Evolutionary conservation across 805 yeast genomes (phyloP).

Genomic region (Komagataella ulmi): DNA sequence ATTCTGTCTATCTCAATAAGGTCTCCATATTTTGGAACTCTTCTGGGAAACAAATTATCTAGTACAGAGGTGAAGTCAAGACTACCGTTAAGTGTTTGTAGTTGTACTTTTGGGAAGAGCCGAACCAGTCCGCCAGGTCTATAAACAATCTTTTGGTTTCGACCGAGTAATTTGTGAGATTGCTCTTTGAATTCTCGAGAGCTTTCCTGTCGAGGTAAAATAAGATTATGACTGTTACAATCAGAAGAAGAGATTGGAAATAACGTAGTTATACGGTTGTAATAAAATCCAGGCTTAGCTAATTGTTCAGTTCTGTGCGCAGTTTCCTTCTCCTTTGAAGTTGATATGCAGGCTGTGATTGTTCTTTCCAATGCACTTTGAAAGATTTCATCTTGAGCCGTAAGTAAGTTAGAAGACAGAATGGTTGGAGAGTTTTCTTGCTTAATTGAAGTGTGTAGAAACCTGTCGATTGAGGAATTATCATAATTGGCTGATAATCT

Average conservation of each 20-base stretch:
- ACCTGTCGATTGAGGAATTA: not conserved
- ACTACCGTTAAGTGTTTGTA: slow-evolving; percentile 5
- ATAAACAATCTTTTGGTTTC: slow-evolving; percentile 2
- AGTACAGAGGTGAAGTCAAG: slow-evolving; percentile 8
- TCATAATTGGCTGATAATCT: not conserved
- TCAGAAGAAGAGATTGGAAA: not conserved
- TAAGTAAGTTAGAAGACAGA: not conserved
- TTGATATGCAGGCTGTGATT: not conserved
- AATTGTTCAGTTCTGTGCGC: not conserved
- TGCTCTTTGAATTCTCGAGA: not conserved
- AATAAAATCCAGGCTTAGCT: not conserved
- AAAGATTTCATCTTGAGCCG: not conserved
- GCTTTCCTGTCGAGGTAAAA: not conserved
- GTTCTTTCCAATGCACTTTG: not conserved
- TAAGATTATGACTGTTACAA: not conserved
- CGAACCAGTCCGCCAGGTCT: slow-evolving; percentile 8
- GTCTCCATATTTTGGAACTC: slow-evolving; percentile 2
- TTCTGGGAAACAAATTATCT: slow-evolving; percentile 9
- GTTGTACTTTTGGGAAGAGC: slow-evolving; percentile 7
- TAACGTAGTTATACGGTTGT: not conserved
- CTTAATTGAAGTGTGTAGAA: no score
- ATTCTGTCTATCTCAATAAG: slow-evolving; percentile 8
- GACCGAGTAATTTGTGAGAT: not conserved
- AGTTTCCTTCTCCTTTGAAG: not conserved
- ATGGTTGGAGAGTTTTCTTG: not conserved